phyloP scores from a whole-genome alignment of 2,329 filamentous ascomycete genomes.

The Reticulascus tulasneorum region DNA sequence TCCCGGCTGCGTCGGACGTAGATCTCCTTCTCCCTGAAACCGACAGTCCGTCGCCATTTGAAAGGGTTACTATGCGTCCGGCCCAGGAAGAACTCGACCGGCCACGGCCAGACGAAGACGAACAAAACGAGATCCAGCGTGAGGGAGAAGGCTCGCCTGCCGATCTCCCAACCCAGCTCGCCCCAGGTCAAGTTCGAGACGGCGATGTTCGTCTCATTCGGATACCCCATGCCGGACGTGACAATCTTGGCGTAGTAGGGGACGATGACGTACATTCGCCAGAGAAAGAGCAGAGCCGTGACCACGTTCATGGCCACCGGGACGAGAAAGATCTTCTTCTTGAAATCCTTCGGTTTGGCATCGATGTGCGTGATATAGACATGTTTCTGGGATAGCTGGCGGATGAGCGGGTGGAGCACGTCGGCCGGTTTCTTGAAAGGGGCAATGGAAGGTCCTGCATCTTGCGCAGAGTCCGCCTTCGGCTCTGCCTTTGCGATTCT shows the following conservation, averaged over 20 bases:
- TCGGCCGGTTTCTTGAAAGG: slow-evolving; percentile 67
- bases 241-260: slow-evolving; percentile 71
- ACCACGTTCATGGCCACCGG: slow-evolving; percentile 72
- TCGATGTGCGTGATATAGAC: slow-evolving; percentile 88
- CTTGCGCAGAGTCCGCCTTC: slow-evolving; percentile 24
- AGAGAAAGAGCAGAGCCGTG: slow-evolving; percentile 60
- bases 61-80: slow-evolving; percentile 56
- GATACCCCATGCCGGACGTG: slow-evolving; percentile 59
- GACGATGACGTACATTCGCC: slow-evolving; percentile 64
- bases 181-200: slow-evolving; percentile 51
- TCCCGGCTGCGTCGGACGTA: slow-evolving; percentile 73
- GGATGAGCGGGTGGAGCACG: slow-evolving; percentile 61
- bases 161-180: slow-evolving; percentile 53
- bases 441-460: no score
- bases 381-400: slow-evolving; percentile 61
- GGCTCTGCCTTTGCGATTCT: slow-evolving; percentile 26
- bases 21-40: slow-evolving; percentile 76
- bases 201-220: slow-evolving; percentile 64
- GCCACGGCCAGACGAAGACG: slow-evolving; percentile 69
- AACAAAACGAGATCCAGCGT: slow-evolving; percentile 69
- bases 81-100: slow-evolving; percentile 66
- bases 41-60: slow-evolving; percentile 68
- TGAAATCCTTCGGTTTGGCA: slow-evolving; percentile 62
- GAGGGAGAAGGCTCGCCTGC: slow-evolving; percentile 61
- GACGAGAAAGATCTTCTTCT: slow-evolving; percentile 78